Evolutionary conservation across 306 rosid species (phyloP).

Genomic region (Dryas drummondii): DNA sequence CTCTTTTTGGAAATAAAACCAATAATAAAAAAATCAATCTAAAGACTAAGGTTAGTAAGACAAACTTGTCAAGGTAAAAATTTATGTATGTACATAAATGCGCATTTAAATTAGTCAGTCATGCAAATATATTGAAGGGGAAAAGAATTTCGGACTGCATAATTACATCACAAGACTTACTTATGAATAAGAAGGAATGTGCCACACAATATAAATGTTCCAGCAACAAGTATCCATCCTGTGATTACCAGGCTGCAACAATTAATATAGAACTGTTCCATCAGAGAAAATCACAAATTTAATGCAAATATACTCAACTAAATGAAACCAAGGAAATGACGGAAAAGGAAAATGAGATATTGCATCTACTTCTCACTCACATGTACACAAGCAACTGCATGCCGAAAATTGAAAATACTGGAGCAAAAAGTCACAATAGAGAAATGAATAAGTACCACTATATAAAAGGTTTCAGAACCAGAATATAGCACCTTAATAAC

Average conservation of each 20-base stretch:
- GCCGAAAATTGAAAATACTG: constrained; percentile 69
- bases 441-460: constrained; percentile 11
- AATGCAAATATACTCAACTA: not conserved
- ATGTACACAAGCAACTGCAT: constrained; percentile 49
- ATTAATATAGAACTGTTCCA: not conserved
- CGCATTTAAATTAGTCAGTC: not conserved
- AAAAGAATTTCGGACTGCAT: not conserved
- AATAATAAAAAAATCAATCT: no score
- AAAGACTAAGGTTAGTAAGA: no score
- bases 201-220: constrained; percentile 41
- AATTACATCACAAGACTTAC: constrained; percentile 40
- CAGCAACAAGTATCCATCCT: constrained; percentile 64
- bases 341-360: not conserved
- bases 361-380: constrained; percentile 47
- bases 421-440: constrained; percentile 14
- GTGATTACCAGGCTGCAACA: constrained; percentile 53
- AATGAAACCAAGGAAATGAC: not conserved
- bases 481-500: constrained; percentile 6
- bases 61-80: no score
- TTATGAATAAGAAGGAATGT: constrained; percentile 48
- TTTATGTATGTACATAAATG: not conserved
- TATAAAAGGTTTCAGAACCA: constrained; percentile 1
- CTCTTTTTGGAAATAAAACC: not conserved
- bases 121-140: not conserved
- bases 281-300: constrained; percentile 4